Base-by-base conservation (phyloP, 768 basidiomycete genomes). In the Pleurotus pulmonarius region DNA sequence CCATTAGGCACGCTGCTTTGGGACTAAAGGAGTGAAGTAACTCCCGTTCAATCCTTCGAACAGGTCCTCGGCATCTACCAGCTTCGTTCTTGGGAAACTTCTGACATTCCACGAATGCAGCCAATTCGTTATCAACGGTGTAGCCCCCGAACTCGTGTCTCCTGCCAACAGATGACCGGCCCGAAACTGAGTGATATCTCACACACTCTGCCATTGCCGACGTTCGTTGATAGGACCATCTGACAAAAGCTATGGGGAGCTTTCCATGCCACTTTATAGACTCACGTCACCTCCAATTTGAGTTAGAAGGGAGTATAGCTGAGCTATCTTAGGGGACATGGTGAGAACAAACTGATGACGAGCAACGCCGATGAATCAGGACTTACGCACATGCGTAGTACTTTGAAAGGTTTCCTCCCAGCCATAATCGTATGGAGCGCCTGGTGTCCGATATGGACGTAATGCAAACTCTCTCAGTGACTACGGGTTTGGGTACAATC, bases 291-390 rank as follows among this genome's bases (percentile, higher is more conserved):
- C 46, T 37, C 51, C 38, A 20, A 18, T 53, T 53, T 53, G 51
- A 53, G 51, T 53, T 53, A 53, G 51, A 53, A 22, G 51, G 51
- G 51, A 41, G 15, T 40, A 53, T 15, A 39, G 41, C 37, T 12
- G 7, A 6, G 11, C 20, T 38, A 38, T 22, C 18, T 53, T 18
- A 13, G 51, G 39, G 24, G 51, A 39, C 24, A 53, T 39, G 51
- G 20, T 53, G 39, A 38, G 39, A 53, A 38, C 16, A 8, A 12
- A 15, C 11, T 24, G 51, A 43, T 40, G 37, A 53, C 16, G 51
- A 20, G 41, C 22, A 20, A 53, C 41, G 8, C 12, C 22, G 22
- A 16, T 20, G 26, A 20, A n/a, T 37, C 34, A 53, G 51, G 39
- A 53, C 16, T 25, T 15, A 26, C 13, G 15, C 26, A 26, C 48